These are phyloP conservation scores for Colletotrichum cereale DNA, from an alignment of 2,329 filamentous ascomycete genomes.

Conservation along the genomic window DNA sequence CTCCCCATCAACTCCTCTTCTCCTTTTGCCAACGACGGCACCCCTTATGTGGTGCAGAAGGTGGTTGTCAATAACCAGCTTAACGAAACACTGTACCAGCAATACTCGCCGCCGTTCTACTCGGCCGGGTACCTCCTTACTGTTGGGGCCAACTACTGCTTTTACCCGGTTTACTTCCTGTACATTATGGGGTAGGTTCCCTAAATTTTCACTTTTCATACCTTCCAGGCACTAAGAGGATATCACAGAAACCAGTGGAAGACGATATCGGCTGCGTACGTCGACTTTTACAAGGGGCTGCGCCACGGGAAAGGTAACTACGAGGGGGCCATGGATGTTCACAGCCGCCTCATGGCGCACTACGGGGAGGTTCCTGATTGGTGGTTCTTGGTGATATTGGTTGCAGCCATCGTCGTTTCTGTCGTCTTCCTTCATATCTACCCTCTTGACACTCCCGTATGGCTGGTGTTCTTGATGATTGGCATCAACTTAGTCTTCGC, in stretches of 20 bases:
- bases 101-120: constrained; percentile 60
- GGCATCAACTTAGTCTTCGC: constrained; percentile 56
- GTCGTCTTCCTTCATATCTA: constrained; percentile 49
- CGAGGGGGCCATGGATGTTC: constrained; percentile 57
- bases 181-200: constrained; percentile 51
- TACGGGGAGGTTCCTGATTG: constrained; percentile 63
- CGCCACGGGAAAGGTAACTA: constrained; percentile 56
- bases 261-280: constrained; percentile 52
- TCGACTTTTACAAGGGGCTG: constrained; percentile 55
- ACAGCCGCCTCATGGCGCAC: constrained; percentile 56
- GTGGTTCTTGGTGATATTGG: constrained; percentile 60
- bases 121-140: constrained; percentile 57
- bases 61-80: constrained; percentile 54
- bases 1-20: constrained; percentile 62
- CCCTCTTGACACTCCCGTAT: constrained; percentile 47
- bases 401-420: constrained; percentile 49
- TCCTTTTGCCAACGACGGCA: constrained; percentile 60
- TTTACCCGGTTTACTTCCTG: constrained; percentile 58
- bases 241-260: constrained; percentile 51
- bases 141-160: constrained; percentile 57
- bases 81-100: constrained; percentile 53
- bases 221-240: background rate
- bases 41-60: constrained; percentile 50
- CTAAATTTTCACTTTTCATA: fast-evolving
- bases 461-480: constrained; percentile 50